phyloP scores from a whole-genome alignment of 2,329 filamentous ascomycete species.

The Ambrosiella beaveri region DNA sequence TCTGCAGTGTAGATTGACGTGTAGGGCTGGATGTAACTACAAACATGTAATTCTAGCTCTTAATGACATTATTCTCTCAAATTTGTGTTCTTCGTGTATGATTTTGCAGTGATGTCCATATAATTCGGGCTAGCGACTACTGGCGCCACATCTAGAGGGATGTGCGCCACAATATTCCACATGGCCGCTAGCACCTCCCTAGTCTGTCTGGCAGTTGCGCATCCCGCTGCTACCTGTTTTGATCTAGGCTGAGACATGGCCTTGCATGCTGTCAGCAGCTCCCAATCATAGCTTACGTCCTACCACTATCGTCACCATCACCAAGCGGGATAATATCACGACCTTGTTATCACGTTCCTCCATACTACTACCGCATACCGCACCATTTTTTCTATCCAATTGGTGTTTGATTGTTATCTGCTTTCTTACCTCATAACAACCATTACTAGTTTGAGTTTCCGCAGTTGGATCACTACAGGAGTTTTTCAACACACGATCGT shows the following conservation, averaged over 20 bases:
- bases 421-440: background rate
- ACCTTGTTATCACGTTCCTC: background rate
- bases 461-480: too few species aligned
- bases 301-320: conserved; percentile 1
- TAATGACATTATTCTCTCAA: background rate
- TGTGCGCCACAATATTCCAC: conserved; percentile 8
- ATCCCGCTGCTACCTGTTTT: conserved; percentile 13
- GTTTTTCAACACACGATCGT: background rate
- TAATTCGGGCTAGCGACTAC: background rate
- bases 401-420: background rate
- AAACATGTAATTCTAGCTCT: background rate
- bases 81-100: too few species aligned
- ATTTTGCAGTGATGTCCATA: too few species aligned
- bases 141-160: background rate
- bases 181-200: background rate
- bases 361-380: background rate
- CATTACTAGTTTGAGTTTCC: too few species aligned
- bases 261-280: conserved; percentile 9
- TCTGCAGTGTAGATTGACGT: background rate
- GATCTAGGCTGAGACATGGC: conserved; percentile 10
- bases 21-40: background rate
- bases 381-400: background rate
- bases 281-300: conserved; percentile 1
- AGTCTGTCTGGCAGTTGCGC: conserved; percentile 7
- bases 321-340: background rate